Evolutionary conservation across 1,284 basidiomycete species (phyloP).

Genomic region (Testicularia cyperi): DNA sequence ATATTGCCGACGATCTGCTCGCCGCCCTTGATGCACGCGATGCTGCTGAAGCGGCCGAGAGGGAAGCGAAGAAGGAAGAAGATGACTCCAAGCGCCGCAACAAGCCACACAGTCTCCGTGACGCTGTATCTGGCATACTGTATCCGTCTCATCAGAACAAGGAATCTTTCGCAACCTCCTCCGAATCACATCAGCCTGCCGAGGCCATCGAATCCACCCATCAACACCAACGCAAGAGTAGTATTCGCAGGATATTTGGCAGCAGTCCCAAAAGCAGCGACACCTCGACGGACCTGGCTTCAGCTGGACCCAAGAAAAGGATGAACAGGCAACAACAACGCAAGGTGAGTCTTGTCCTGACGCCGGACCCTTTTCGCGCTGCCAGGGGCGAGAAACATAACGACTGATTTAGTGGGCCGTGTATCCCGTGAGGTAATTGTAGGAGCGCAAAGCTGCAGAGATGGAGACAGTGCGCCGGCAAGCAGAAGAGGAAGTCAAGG

Average conservation of each 20-base stretch:
- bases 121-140: constrained; percentile 25
- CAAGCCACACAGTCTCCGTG: constrained; percentile 9
- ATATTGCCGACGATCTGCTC: constrained; percentile 48
- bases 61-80: background rate
- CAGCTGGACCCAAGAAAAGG: constrained; percentile 21
- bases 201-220: constrained; percentile 3
- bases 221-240: constrained; percentile 3
- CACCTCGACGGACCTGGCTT: background rate
- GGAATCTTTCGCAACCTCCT: background rate
- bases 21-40: constrained; percentile 46
- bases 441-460: constrained; percentile 49
- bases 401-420: too few species aligned
- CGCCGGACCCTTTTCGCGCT: too few species aligned
- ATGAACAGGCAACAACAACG: constrained; percentile 34
- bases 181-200: background rate
- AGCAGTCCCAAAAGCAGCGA: constrained; percentile 22
- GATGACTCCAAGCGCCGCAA: background rate
- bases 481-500: constrained; percentile 42
- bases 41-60: constrained; percentile 12
- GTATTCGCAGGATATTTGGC: constrained; percentile 27
- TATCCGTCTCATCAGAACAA: constrained; percentile 4
- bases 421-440: background rate
- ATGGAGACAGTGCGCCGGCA: constrained; percentile 34
- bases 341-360: constrained; percentile 15
- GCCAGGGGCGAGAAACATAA: too few species aligned